These are phyloP conservation scores for Pseudopyrenochaeta lycopersici DNA, from an alignment of 2,329 filamentous ascomycete genomes.

Conservation along the genomic window DNA sequence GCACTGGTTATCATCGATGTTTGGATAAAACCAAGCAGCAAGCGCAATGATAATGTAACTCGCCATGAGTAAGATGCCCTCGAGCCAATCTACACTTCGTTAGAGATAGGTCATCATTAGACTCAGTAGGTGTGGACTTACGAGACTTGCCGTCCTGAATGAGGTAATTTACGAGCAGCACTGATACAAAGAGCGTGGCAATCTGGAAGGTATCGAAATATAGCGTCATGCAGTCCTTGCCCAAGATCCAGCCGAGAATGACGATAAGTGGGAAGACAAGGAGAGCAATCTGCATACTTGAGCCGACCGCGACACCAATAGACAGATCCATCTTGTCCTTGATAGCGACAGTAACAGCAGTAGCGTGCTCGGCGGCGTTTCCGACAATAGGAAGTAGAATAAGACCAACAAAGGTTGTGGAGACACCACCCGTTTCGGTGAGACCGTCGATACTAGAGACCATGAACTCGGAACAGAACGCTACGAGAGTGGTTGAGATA, in stretches of 20 bases:
- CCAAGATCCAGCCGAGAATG: conserved; percentile 69
- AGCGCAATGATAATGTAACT: conserved; percentile 70
- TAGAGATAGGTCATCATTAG: conserved; percentile 13
- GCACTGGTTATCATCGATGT: conserved; percentile 28
- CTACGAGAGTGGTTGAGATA: conserved; percentile 80
- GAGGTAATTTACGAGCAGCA: conserved; percentile 69
- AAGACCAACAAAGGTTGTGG: conserved; percentile 69
- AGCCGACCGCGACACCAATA: conserved; percentile 72
- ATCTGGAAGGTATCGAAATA: conserved; percentile 92
- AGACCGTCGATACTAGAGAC: conserved; percentile 67
- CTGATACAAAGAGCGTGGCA: conserved; percentile 66
- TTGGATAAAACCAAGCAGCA: conserved; percentile 63
- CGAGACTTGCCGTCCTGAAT: conserved; percentile 67
- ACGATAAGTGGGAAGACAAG: conserved; percentile 69
- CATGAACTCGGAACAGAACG: conserved; percentile 76
- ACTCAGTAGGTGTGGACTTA: conserved; percentile 27
- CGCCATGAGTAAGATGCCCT: conserved; percentile 67
- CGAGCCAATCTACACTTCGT: conserved; percentile 61
- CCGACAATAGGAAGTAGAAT: conserved; percentile 72
- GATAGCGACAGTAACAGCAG: conserved; percentile 67
- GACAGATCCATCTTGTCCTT: conserved; percentile 76
- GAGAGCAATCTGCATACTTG: conserved; percentile 71
- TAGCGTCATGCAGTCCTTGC: conserved; percentile 72
- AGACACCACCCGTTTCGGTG: conserved; percentile 58
- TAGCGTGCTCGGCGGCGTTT: conserved; percentile 73